A percentile compares a stretch with the other conserved stretches of the same genome.
phyloP scores from a whole-genome alignment of 2,329 filamentous ascomycete species.

The Parastagonospora nodorum region DNA sequence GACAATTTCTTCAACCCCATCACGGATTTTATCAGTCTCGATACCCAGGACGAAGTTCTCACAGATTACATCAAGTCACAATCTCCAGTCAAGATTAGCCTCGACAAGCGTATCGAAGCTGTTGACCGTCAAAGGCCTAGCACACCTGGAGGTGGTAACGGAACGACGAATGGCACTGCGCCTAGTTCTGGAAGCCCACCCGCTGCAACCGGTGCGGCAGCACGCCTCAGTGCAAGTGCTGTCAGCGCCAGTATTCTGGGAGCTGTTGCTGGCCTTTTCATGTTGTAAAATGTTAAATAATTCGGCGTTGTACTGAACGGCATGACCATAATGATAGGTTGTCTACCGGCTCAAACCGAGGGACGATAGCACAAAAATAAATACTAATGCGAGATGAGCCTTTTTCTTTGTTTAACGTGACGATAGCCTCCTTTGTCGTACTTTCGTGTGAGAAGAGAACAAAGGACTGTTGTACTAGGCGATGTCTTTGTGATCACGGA shows the following conservation, averaged over 20 bases:
- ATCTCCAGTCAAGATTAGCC: slow-evolving; percentile 56
- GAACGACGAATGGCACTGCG: slow-evolving; percentile 22
- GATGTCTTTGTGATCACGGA: too few species aligned
- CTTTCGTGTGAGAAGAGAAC: too few species aligned
- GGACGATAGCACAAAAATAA: too few species aligned
- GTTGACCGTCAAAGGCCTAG: slow-evolving; percentile 28
- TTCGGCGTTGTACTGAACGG: background rate
- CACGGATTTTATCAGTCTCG: slow-evolving; percentile 54
- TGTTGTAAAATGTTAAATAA: slow-evolving; percentile 12
- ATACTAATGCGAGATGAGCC: too few species aligned
- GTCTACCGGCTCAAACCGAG: background rate
- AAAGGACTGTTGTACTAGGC: too few species aligned
- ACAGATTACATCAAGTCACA: slow-evolving; percentile 56
- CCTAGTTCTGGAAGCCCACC: slow-evolving; percentile 11
- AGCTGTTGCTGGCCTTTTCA: slow-evolving; percentile 11
- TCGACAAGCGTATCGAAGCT: slow-evolving; percentile 55
- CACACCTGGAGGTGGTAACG: slow-evolving; percentile 14
- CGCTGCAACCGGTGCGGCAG: slow-evolving; percentile 14
- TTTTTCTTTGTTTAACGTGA: too few species aligned
- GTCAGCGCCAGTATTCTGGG: slow-evolving; percentile 14
- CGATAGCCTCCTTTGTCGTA: too few species aligned
- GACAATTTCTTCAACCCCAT: slow-evolving; percentile 62
- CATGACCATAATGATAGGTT: background rate
- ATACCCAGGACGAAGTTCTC: slow-evolving; percentile 61
- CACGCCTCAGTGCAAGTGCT: slow-evolving; percentile 6